Conservation (phyloP, 345 rosid species). For the Hibiscus trionum region DNA sequence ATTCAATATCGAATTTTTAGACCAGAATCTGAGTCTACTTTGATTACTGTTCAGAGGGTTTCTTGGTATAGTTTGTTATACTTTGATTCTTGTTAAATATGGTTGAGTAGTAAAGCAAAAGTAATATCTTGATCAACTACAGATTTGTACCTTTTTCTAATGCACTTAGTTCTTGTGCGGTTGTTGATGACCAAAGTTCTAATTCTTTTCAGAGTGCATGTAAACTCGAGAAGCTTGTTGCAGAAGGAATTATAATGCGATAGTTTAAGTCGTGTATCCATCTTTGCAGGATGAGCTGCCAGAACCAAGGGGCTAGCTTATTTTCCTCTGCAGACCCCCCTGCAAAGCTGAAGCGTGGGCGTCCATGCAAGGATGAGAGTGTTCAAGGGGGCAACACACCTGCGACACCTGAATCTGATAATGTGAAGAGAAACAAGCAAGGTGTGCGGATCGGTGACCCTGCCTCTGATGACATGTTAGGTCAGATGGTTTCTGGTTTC, state of each 20-base stretch:
- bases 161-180: not conserved
- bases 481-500: conserved; percentile 48
- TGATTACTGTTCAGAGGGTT: not conserved
- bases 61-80: not conserved
- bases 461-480: conserved; percentile 33
- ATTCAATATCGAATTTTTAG: not conserved
- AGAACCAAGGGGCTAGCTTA: conserved; percentile 7
- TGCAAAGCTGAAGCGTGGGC: conserved; percentile 10
- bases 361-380: conserved; percentile 7
- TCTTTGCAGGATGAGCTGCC: conserved; percentile 8
- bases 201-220: not conserved
- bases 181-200: not conserved
- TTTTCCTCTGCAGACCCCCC: conserved; percentile 4
- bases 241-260: conserved; percentile 1
- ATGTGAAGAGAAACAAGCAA: conserved; percentile 20
- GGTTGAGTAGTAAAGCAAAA: not conserved
- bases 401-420: conserved; percentile 18
- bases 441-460: conserved; percentile 9
- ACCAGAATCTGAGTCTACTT: not conserved
- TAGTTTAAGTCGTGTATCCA: not conserved
- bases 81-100: not conserved
- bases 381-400: conserved; percentile 10
- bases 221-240: not conserved
- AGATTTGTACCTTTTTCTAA: not conserved
- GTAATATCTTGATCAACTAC: not conserved